Evolutionary conservation across 495 filamentous ascomycete genomes (phyloP), one percentile per base, ranked within the genome.

Genomic region (Aspergillus affinis): DNA sequence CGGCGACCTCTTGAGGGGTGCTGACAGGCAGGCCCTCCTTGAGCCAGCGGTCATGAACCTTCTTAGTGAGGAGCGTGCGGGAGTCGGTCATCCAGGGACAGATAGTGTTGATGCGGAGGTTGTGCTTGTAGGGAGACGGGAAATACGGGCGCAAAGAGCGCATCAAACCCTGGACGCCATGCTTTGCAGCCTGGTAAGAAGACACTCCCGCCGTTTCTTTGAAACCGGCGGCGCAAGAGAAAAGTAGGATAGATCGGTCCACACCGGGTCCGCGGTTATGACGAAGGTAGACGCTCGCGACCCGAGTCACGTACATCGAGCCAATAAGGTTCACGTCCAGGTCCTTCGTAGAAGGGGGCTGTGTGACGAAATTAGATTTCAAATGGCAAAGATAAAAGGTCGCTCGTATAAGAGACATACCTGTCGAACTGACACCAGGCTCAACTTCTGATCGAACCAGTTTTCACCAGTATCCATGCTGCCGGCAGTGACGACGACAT

Each of bases 1-100:
- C 62, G 1, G 80, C 78, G 9, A 84, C 77, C 41, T 81, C 76
- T 2, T 61, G 60, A 0, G 79, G 68, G 0, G 66, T 68, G 59
- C 82, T 84, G 19, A 78, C 56, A 0, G 82, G 81, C 49, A 83
- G 66, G 12, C 70, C 70, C 26, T 75, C 77, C 57, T 72, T 64
- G 19, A 66, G 58, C 81, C 82, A 84, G 15, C 65, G 63, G 12
- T 74, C 66, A 49, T 73, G 63, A 18, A 82, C 71, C 17, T 73
- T 76, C 46, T 70, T 68, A 9, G 77, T 72, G 18, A 79, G 41
- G 8, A 48, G 44, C n/a, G 54, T 74, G 12, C 71, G 69, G 7
- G 76, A 82, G 48, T 75, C 64, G 2, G 79, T 82, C 67, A 80
- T 77, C 81, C 80, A 84, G 1, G 82, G 82, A 61, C 81, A 83